These are phyloP conservation scores for Corymbia calophylla DNA, from an alignment of 441 rosid species.

Conservation along the genomic window DNA sequence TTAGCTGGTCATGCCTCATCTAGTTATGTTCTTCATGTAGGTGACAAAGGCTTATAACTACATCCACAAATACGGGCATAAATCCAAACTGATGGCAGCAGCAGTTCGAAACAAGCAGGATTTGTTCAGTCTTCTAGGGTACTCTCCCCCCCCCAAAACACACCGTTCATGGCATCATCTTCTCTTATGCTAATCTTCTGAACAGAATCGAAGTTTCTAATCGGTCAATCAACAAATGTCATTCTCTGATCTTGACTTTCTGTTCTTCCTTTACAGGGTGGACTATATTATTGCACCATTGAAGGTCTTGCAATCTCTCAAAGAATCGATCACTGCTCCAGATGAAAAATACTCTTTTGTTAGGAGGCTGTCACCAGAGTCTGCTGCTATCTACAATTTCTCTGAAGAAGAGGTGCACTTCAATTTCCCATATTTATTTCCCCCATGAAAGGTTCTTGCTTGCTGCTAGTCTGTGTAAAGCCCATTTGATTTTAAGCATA, in stretches of 20 bases:
- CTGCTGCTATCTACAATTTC: conserved; percentile 68
- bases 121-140: conserved; percentile 92
- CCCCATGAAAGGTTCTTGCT: background rate
- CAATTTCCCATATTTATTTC: background rate
- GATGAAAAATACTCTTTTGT: conserved; percentile 82
- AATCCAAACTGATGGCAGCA: conserved; percentile 95
- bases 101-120: conserved; percentile 97
- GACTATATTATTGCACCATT: conserved; percentile 90
- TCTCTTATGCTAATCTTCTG: background rate
- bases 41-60: conserved; percentile 72
- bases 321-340: conserved; percentile 57
- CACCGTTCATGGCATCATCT: background rate
- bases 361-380: conserved; percentile 56
- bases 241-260: background rate
- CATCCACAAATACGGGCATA: conserved; percentile 87
- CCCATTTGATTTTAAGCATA: background rate
- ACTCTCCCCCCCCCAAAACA: background rate
- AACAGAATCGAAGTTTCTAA: background rate
- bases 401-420: conserved; percentile 68
- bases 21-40: conserved; percentile 19
- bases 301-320: conserved; percentile 83
- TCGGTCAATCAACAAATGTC: conserved; percentile 1
- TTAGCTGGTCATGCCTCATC: background rate
- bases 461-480: background rate
- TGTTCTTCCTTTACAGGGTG: conserved; percentile 39